A percentile compares a stretch with the other conserved stretches of the same genome.
phyloP scores from a whole-genome alignment of 345 rosid genomes.

The Populus nigra region DNA sequence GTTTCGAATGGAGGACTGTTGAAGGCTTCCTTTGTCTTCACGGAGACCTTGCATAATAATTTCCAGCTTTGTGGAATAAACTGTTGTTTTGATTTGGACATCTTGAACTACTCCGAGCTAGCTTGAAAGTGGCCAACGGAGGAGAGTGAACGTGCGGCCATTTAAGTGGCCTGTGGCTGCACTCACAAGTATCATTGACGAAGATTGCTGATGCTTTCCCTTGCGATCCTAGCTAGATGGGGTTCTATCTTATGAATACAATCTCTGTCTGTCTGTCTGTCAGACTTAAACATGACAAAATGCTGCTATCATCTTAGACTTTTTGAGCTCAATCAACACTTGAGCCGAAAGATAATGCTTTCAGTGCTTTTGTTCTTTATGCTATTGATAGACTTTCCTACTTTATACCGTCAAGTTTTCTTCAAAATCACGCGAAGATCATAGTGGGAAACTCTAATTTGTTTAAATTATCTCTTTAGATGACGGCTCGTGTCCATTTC shows the following conservation, averaged over 20 bases:
- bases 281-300: conserved; percentile 22
- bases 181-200: conserved; percentile 18
- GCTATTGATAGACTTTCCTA: conserved; percentile 29
- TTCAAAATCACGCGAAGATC: conserved; percentile 30
- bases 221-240: conserved; percentile 18
- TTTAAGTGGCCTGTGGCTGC: conserved; percentile 16
- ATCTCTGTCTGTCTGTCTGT: neutral
- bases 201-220: conserved; percentile 7
- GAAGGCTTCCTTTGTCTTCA: conserved; percentile 26
- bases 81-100: conserved; percentile 17
- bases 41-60: conserved; percentile 12
- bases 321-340: conserved; percentile 37
- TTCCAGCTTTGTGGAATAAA: conserved; percentile 27
- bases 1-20: conserved; percentile 13
- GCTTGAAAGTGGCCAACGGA: neutral
- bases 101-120: conserved; percentile 4
- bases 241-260: conserved; percentile 20
- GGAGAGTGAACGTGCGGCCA: conserved; percentile 13
- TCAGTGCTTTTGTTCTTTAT: conserved; percentile 38
- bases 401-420: conserved; percentile 11
- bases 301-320: conserved; percentile 31
- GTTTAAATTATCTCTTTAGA: conserved; percentile 18
- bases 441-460: conserved; percentile 7
- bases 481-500: conserved; percentile 8
- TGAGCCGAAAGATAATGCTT: conserved; percentile 49